Evolutionary conservation across 2,329 filamentous ascomycete species (phyloP).

Genomic region (Aspergillus glaucus): DNA sequence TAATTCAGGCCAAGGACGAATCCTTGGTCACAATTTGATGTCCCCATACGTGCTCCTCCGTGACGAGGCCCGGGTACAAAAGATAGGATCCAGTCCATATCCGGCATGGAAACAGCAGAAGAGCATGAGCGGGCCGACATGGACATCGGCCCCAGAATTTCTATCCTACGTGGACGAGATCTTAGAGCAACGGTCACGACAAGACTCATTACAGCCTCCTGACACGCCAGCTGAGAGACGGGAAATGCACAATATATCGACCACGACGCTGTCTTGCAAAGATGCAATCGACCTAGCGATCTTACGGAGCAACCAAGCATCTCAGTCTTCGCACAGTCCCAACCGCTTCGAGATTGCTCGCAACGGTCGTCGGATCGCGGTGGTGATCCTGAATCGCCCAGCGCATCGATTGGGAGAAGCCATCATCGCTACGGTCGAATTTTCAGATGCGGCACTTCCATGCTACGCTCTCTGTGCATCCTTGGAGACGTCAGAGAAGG

Average conservation of each 20-base stretch:
- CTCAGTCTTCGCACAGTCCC: slow-evolving; percentile 66
- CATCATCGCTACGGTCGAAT: slow-evolving; percentile 78
- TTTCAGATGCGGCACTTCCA: slow-evolving; percentile 66
- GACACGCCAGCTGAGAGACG: slow-evolving; percentile 65
- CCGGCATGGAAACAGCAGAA: slow-evolving; percentile 33
- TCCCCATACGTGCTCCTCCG: slow-evolving; percentile 83
- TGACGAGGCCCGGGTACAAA: slow-evolving; percentile 67
- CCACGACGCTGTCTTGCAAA: slow-evolving; percentile 59
- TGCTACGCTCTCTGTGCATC: slow-evolving; percentile 81
- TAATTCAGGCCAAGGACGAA: slow-evolving; percentile 61
- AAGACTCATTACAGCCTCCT: slow-evolving; percentile 53
- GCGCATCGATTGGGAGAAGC: slow-evolving; percentile 85
- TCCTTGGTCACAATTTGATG: slow-evolving; percentile 90
- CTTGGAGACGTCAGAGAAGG: slow-evolving; percentile 78
- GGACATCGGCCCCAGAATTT: slow-evolving; percentile 57
- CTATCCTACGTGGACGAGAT: slow-evolving; percentile 71
- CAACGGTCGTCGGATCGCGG: slow-evolving; percentile 83
- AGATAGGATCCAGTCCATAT: slow-evolving; percentile 35
- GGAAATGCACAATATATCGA: slow-evolving; percentile 44
- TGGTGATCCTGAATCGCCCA: slow-evolving; percentile 80
- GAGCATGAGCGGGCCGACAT: slow-evolving; percentile 39
- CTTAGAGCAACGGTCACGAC: slow-evolving; percentile 50
- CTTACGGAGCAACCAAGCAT: slow-evolving; percentile 67
- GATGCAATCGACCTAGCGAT: slow-evolving; percentile 90
- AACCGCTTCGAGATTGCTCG: slow-evolving; percentile 94